phyloP scores from a whole-genome alignment of 2,329 filamentous ascomycete species.

The Neopestalotiopsis rosae region DNA sequence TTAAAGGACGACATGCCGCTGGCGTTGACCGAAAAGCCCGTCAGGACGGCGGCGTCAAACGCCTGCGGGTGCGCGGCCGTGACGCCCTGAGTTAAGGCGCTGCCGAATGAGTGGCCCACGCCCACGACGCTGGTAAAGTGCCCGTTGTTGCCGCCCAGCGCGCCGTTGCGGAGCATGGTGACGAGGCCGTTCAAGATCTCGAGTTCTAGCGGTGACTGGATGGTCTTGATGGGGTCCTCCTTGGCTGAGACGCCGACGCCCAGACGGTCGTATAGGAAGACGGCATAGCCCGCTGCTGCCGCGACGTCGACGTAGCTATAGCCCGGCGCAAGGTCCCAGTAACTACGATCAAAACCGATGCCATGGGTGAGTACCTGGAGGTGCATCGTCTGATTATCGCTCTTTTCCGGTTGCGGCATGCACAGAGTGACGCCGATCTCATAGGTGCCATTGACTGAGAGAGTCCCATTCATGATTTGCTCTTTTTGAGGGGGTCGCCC shows the following conservation, averaged over 20 bases:
- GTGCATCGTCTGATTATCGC: slow-evolving; percentile 29
- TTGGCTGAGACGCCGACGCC: slow-evolving; percentile 62
- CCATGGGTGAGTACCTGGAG: slow-evolving; percentile 59
- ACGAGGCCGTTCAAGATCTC: slow-evolving; percentile 62
- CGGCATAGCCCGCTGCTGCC: slow-evolving; percentile 61
- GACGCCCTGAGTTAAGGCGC: slow-evolving; percentile 60
- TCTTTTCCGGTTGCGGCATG: slow-evolving; percentile 20
- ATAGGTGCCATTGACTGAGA: slow-evolving; percentile 14
- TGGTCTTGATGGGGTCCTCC: slow-evolving; percentile 61
- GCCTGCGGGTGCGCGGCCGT: slow-evolving; percentile 45
- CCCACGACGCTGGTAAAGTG: slow-evolving; percentile 56
- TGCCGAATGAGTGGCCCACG: slow-evolving; percentile 69
- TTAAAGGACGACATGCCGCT: slow-evolving; percentile 24
- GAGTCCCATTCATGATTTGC: neutral
- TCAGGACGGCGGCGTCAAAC: slow-evolving; percentile 64
- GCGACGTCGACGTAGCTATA: slow-evolving; percentile 67
- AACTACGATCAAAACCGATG: slow-evolving; percentile 60
- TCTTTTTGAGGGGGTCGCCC: neutral
- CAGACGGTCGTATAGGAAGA: slow-evolving; percentile 67
- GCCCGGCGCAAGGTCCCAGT: slow-evolving; percentile 67
- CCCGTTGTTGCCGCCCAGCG: slow-evolving; percentile 27
- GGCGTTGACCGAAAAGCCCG: slow-evolving; percentile 52
- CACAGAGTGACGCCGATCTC: slow-evolving; percentile 29
- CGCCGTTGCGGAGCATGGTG: slow-evolving; percentile 42
- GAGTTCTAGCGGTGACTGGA: slow-evolving; percentile 64